Evolutionary conservation across 1,139 yeast species (phyloP), one percentile per base, ranked within the genome.

Genomic region (Martiniozyma asiatica): DNA sequence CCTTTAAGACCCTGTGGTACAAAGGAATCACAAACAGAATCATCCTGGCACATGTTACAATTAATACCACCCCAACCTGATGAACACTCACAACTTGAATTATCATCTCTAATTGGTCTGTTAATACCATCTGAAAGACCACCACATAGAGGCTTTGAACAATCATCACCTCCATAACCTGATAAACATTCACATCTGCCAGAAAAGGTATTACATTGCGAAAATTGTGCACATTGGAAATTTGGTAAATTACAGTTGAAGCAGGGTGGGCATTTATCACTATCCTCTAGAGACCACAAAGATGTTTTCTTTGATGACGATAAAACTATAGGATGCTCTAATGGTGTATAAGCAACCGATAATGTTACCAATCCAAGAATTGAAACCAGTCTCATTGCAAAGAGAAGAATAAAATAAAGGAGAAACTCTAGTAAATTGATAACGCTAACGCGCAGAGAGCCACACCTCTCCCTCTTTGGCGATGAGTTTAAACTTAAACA

Each of bases 231-330:
- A 55, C 98, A 89, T 40, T 75, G 78, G 47, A 82, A 85, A 39
- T 85, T 80, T 8, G 96, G 94, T 11, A 85, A 64, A 63, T 84
- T 79, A 59, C 98, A 89, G 54, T 89, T 89, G 68, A 89, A 89
- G 49, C 95, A 77, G 0, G 89, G 92, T 0, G 92, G 89, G 44
- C 89, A 78, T 33, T 65, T 56, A 14, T 61, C 77, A 6, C 25
- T 18, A 12, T 20, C 28, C 11, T 20, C 5, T 14, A 8, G 10
- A 12, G 12, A 9, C n/a, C n/a, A n/a, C n/a, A n/a, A n/a, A n/a
- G n/a, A n/a, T n/a, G n/a, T n/a, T n/a, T n/a, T n/a, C n/a, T n/a
- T n/a, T n/a, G n/a, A n/a, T n/a, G n/a, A n/a, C n/a, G n/a, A n/a
- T n/a, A n/a, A n/a, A n/a, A n/a, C n/a, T n/a, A n/a, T n/a, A n/a